Percentiles rank a stretch among this genome's conserved stretches.
These are phyloP conservation scores for Sutorius eximius DNA, from an alignment of 1,284 basidiomycete species.

Conservation along the genomic window DNA sequence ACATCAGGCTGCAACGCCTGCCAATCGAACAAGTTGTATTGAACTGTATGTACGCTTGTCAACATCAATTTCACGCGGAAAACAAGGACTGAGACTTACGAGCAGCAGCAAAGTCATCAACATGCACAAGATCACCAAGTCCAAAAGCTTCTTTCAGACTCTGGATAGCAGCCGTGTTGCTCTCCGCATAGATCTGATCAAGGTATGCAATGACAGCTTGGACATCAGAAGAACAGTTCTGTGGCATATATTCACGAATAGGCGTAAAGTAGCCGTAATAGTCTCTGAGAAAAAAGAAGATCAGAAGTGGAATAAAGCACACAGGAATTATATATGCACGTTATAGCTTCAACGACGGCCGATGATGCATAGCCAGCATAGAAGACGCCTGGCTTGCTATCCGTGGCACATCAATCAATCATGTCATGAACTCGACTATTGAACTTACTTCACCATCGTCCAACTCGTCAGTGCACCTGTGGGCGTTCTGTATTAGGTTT, in stretches of 20 bases:
- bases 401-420: background rate
- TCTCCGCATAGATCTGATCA: slow-evolving; percentile 53
- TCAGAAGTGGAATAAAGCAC: background rate
- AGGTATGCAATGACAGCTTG: slow-evolving; percentile 63
- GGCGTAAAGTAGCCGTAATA: slow-evolving; percentile 75
- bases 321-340: slow-evolving; percentile 34
- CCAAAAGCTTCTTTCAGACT: slow-evolving; percentile 59
- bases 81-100: slow-evolving; percentile 25
- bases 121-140: slow-evolving; percentile 53
- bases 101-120: slow-evolving; percentile 67
- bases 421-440: background rate
- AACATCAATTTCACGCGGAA: background rate
- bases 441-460: slow-evolving; percentile 66
- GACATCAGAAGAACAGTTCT: slow-evolving; percentile 72
- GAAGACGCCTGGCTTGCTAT: slow-evolving; percentile 65
- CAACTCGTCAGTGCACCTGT: slow-evolving; percentile 60
- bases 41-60: slow-evolving; percentile 37
- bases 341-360: slow-evolving; percentile 67
- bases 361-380: slow-evolving; percentile 70
- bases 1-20: slow-evolving; percentile 41
- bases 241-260: slow-evolving; percentile 64
- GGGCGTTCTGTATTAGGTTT: background rate
- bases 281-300: slow-evolving; percentile 39
- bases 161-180: slow-evolving; percentile 47
- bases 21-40: slow-evolving; percentile 54